Percentiles rank a stretch among this genome's conserved stretches.
These are phyloP conservation scores for Nicotiana tabacum DNA, from an alignment of 257 asterid genomes.

Conservation along the genomic window DNA sequence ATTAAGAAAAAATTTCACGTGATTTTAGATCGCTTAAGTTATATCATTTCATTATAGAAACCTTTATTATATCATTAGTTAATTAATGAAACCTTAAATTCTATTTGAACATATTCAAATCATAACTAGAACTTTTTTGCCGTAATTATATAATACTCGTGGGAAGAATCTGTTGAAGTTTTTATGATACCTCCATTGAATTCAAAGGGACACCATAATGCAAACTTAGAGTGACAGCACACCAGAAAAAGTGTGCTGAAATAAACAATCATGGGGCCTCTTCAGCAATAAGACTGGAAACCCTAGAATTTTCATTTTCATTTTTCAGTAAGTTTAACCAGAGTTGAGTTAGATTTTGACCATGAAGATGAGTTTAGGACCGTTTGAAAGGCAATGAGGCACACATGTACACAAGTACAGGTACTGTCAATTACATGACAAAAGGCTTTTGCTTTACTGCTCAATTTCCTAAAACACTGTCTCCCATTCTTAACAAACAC, in stretches of 20 bases:
- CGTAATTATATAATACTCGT: neutral
- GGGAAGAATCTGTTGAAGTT: neutral
- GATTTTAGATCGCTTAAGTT: neutral
- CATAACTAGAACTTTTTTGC: neutral
- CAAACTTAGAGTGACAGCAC: neutral
- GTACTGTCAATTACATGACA: neutral
- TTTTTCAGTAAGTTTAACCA: neutral
- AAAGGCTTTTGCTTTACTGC: neutral
- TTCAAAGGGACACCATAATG: neutral
- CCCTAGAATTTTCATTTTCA: neutral
- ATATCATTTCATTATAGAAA: too few species aligned
- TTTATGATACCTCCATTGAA: neutral
- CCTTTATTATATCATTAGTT: neutral
- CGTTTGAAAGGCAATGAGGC: conserved; percentile 11
- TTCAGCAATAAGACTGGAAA: neutral
- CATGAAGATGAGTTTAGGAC: conserved; percentile 27
- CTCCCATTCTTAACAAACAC: neutral
- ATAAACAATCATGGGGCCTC: neutral
- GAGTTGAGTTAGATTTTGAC: conserved; percentile 19
- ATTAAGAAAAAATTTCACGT: too few species aligned
- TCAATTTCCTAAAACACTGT: conserved; percentile 1
- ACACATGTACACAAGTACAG: neutral
- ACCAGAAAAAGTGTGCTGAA: neutral
- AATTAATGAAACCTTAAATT: neutral
- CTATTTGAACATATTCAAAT: too few species aligned